phyloP scores from a whole-genome alignment of 2,329 filamentous ascomycete genomes.

The Colletotrichum nymphaeae region DNA sequence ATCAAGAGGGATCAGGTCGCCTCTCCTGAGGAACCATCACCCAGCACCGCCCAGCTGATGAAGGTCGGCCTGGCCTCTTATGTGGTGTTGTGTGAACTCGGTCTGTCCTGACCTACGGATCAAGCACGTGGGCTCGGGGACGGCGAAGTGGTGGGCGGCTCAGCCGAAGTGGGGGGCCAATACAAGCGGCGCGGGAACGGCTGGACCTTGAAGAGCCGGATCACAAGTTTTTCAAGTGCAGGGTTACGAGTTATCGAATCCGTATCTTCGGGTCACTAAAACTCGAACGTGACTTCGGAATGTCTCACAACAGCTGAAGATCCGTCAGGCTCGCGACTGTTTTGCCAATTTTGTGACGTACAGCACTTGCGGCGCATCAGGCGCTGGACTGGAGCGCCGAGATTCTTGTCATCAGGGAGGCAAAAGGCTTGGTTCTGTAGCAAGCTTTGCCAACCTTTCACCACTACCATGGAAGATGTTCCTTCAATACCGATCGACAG shows the following conservation, averaged over 20 bases:
- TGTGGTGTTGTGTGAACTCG: background rate
- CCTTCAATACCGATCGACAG: background rate
- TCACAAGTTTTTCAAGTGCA: background rate
- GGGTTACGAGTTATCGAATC: background rate
- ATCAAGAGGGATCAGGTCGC: background rate
- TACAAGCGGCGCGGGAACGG: constrained; percentile 10
- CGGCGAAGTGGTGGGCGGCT: constrained; percentile 11
- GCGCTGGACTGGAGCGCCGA: constrained; percentile 5
- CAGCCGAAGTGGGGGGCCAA: constrained; percentile 16
- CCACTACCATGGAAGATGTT: constrained; percentile 6
- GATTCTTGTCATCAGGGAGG: constrained; percentile 15
- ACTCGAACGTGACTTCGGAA: background rate
- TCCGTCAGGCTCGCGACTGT: constrained; percentile 17
- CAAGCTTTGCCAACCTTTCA: constrained; percentile 15
- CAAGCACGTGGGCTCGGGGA: constrained; percentile 29
- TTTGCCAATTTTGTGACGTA: constrained; percentile 1
- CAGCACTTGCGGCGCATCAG: background rate
- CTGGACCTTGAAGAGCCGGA: background rate
- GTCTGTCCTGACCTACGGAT: constrained; percentile 29
- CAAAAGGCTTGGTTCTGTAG: constrained; percentile 7
- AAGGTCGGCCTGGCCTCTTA: constrained; percentile 2
- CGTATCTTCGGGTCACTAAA: constrained; percentile 5
- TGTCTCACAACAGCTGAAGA: background rate
- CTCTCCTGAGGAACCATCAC: background rate
- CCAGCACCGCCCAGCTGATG: constrained; percentile 15